phyloP scores from a whole-genome alignment of 2,329 filamentous ascomycete species.

The Aspergillus piperis region DNA sequence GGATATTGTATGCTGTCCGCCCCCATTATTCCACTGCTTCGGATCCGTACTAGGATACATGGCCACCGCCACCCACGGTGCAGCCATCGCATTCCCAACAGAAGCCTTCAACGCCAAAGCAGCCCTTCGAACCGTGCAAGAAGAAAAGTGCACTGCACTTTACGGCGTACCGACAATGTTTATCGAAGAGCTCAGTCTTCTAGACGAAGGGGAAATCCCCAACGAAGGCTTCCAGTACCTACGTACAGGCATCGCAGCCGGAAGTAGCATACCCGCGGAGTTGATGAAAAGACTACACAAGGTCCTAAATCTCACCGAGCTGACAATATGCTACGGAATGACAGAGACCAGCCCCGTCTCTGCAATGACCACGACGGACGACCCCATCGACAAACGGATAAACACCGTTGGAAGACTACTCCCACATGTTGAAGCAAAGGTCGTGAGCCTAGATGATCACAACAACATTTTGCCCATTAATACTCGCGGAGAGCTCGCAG shows the following conservation, averaged over 20 bases:
- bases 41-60: conserved; percentile 92
- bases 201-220: conserved; percentile 55
- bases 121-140: conserved; percentile 64
- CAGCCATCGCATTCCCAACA: conserved; percentile 78
- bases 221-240: conserved; percentile 64
- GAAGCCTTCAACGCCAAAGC: conserved; percentile 83
- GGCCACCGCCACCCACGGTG: conserved; percentile 82
- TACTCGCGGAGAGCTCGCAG: conserved; percentile 75
- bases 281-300: conserved; percentile 68
- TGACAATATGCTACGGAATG: conserved; percentile 97
- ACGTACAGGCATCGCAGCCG: conserved; percentile 88
- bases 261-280: conserved; percentile 77
- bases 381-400: conserved; percentile 72
- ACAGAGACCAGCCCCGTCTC: conserved; percentile 76
- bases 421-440: conserved; percentile 77
- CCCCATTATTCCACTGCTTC: conserved; percentile 70
- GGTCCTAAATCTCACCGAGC: conserved; percentile 71
- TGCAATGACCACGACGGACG: conserved; percentile 77
- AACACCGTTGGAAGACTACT: conserved; percentile 76
- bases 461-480: conserved; percentile 62
- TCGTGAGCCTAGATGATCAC: conserved; percentile 70
- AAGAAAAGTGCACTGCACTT: conserved; percentile 66
- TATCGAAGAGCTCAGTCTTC: conserved; percentile 77
- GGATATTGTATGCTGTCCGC: conserved; percentile 70
- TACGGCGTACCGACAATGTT: conserved; percentile 97